phyloP scores from a whole-genome alignment of 169 alveolate genomes.

The Plasmodium gonderi region DNA sequence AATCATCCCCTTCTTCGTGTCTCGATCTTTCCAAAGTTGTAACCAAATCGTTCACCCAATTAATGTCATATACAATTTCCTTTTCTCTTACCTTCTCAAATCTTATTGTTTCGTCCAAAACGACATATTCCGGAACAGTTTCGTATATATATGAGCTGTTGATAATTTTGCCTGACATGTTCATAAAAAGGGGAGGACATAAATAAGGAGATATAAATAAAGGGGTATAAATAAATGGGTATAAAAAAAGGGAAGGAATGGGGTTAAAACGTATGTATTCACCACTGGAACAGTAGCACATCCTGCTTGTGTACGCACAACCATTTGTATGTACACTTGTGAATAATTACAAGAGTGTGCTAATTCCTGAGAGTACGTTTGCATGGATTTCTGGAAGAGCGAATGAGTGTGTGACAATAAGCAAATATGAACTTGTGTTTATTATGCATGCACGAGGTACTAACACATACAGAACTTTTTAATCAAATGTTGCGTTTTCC shows the following conservation, averaged over 20 bases:
- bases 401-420: no score
- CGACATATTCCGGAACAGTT: slow-evolving; percentile 50
- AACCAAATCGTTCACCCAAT: slow-evolving; percentile 6
- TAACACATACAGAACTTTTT: neutral
- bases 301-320: neutral
- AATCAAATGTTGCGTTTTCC: neutral
- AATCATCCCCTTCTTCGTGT: slow-evolving; percentile 14
- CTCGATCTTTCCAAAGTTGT: neutral
- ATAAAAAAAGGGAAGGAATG: no score
- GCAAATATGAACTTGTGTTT: no score
- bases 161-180: slow-evolving; percentile 27
- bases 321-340: neutral
- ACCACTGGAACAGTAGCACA: neutral
- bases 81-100: neutral
- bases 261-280: no score
- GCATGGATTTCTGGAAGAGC: no score
- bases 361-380: no score
- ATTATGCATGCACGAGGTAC: no score
- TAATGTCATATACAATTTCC: neutral
- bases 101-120: slow-evolving; percentile 1
- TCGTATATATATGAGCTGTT: slow-evolving; percentile 53
- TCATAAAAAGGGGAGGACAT: neutral
- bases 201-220: neutral
- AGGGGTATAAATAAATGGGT: neutral
- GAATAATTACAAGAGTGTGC: neutral